Evolutionary conservation across 768 basidiomycete genomes (phyloP).

Genomic region (Clitopilus hobsonii): DNA sequence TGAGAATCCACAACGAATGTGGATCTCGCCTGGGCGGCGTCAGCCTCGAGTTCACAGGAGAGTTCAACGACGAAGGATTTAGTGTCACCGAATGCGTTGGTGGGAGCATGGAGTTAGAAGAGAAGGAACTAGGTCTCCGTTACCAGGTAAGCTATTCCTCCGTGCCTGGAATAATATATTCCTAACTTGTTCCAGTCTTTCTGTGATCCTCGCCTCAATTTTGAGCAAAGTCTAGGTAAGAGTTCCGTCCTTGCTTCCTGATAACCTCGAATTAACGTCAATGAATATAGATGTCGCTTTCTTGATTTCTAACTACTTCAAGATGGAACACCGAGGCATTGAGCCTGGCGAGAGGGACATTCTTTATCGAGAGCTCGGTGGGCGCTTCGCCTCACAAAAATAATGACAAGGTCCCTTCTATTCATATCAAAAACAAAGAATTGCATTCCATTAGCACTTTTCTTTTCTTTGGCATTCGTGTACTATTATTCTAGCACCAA

Average conservation of each 20-base stretch:
- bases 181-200: slow-evolving; percentile 50
- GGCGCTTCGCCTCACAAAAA: slow-evolving; percentile 12
- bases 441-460: neutral
- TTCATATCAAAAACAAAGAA: too few relatives aligned
- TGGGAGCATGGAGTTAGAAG: slow-evolving; percentile 90
- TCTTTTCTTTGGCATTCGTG: neutral
- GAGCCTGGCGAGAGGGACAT: slow-evolving; percentile 22
- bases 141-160: slow-evolving; percentile 59
- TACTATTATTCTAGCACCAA: neutral
- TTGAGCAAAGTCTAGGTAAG: slow-evolving; percentile 90
- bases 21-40: slow-evolving; percentile 79
- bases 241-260: slow-evolving; percentile 8
- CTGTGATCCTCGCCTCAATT: slow-evolving; percentile 92
- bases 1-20: slow-evolving; percentile 72
- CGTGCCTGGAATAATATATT: neutral
- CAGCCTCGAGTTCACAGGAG: slow-evolving; percentile 89
- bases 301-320: slow-evolving; percentile 76
- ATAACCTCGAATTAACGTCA: too few relatives aligned
- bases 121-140: slow-evolving; percentile 84
- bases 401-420: too few relatives aligned
- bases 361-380: slow-evolving; percentile 31
- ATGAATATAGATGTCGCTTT: slow-evolving; percentile 89
- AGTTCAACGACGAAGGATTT: slow-evolving; percentile 85
- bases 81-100: slow-evolving; percentile 97
- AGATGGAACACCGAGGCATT: slow-evolving; percentile 51